Conservation (phyloP, 2,329 filamentous ascomycete species). For the Neocatenulostroma microsporum region DNA sequence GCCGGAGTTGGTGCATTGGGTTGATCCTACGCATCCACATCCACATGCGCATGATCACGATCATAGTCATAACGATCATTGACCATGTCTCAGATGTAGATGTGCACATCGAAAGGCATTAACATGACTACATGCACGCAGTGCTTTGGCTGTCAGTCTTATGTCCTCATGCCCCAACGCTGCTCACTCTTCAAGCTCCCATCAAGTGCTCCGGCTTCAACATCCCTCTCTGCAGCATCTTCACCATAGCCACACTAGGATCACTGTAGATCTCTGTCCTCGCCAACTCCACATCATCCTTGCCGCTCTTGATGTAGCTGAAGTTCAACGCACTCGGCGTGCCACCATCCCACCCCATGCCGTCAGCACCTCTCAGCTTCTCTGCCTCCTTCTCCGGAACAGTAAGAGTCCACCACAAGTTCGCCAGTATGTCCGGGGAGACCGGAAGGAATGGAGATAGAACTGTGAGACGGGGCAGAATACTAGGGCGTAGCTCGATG, state of each 20-base stretch:
- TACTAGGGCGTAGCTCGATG: too few species aligned
- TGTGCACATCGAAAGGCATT: too few species aligned
- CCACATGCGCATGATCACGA: conserved; percentile 2
- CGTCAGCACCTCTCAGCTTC: conserved; percentile 8
- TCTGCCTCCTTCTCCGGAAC: conserved; percentile 16
- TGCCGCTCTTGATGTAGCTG: conserved; percentile 17
- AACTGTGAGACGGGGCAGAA: too few species aligned
- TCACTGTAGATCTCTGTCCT: conserved; percentile 15
- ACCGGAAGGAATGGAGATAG: too few species aligned
- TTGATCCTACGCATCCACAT: conserved; percentile 36
- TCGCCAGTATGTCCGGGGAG: too few species aligned
- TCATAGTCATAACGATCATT: neutral
- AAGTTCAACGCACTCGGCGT: conserved; percentile 18
- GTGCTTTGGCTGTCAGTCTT: too few species aligned
- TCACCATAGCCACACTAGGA: conserved; percentile 14
- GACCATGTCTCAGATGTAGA: too few species aligned
- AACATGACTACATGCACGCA: too few species aligned
- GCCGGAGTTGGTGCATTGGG: conserved; percentile 39
- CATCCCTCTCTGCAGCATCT: conserved; percentile 18
- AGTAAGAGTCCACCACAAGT: conserved; percentile 15
- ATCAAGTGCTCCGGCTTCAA: conserved; percentile 16
- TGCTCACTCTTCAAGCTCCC: too few species aligned
- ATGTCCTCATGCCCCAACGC: too few species aligned
- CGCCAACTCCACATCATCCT: conserved; percentile 10
- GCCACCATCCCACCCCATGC: conserved; percentile 22